phyloP scores from a whole-genome alignment of 2,329 filamentous ascomycete genomes.

The Fusarium albidum region DNA sequence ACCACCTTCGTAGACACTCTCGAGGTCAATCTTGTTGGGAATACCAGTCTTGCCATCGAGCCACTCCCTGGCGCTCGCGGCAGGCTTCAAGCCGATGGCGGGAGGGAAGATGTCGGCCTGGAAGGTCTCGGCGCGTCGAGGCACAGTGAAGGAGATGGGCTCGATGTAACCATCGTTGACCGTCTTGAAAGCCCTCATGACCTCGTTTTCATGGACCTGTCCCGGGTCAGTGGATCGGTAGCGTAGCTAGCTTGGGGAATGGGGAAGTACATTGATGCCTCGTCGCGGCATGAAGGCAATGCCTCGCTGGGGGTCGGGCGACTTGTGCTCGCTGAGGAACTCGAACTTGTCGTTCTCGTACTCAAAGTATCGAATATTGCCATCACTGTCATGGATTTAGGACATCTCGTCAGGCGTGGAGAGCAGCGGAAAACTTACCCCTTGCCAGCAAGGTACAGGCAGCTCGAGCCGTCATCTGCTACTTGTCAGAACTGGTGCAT shows the following conservation, averaged over 20 bases:
- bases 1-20: conserved; percentile 87
- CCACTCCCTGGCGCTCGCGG: conserved; percentile 84
- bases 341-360: conserved; percentile 99
- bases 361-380: conserved; percentile 99
- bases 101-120: conserved; percentile 98
- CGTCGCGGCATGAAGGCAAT: conserved; percentile 94
- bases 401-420: background rate
- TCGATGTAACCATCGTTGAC: conserved; percentile 95
- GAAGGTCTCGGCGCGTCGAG: conserved; percentile 91
- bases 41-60: conserved; percentile 83
- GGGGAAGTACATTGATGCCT: conserved; percentile 78
- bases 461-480: conserved; percentile 87
- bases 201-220: conserved; percentile 91
- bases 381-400: conserved; percentile 70
- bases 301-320: conserved; percentile 91
- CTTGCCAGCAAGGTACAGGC: conserved; percentile 95
- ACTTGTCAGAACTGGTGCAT: conserved; percentile 33
- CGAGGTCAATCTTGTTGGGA: conserved; percentile 92
- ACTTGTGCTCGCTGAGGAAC: conserved; percentile 96
- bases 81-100: conserved; percentile 80
- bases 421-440: conserved; percentile 69
- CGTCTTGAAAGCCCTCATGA: conserved; percentile 96
- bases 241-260: background rate
- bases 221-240: conserved; percentile 29
- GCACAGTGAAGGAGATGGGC: conserved; percentile 97